Evolutionary conservation across 1,284 basidiomycete genomes (phyloP).

Genomic region (Taiwanofungus camphoratus): DNA sequence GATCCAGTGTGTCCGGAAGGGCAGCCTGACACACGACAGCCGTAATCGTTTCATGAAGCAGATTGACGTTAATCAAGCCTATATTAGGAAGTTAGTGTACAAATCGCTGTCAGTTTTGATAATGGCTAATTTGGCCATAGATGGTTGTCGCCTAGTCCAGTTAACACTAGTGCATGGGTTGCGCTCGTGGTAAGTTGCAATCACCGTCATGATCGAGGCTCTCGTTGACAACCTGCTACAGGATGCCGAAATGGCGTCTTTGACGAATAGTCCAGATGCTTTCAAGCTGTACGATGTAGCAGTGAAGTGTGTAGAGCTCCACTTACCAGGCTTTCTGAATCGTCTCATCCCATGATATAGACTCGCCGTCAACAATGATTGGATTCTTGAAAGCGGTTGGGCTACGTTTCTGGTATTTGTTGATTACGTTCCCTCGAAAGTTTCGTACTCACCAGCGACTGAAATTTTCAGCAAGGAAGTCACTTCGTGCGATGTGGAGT

Average conservation of each 20-base stretch:
- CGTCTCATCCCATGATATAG: slow-evolving; percentile 26
- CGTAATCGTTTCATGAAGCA: slow-evolving; percentile 46
- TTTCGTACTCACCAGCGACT: neutral
- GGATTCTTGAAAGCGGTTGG: slow-evolving; percentile 67
- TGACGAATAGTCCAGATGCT: slow-evolving; percentile 49
- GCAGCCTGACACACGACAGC: slow-evolving; percentile 31
- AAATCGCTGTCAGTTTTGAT: neutral
- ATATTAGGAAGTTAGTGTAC: slow-evolving; percentile 44
- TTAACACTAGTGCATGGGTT: slow-evolving; percentile 62
- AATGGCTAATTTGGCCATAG: slow-evolving; percentile 52
- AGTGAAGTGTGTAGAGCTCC: slow-evolving; percentile 42
- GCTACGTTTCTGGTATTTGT: slow-evolving; percentile 51
- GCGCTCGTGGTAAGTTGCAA: slow-evolving; percentile 49
- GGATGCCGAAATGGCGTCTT: slow-evolving; percentile 63
- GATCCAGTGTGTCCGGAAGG: slow-evolving; percentile 48
- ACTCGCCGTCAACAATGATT: slow-evolving; percentile 57
- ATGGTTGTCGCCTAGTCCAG: slow-evolving; percentile 62
- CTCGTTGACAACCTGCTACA: slow-evolving; percentile 19
- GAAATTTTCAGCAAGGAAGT: slow-evolving; percentile 51
- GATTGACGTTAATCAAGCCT: slow-evolving; percentile 52
- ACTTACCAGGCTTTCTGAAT: neutral
- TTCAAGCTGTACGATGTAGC: slow-evolving; percentile 63
- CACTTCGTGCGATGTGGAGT: slow-evolving; percentile 66
- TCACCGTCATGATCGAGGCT: neutral
- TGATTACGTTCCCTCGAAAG: neutral